Base-by-base conservation (phyloP, 2,329 filamentous ascomycete species). In the Pyrenochaeta sp. region DNA sequence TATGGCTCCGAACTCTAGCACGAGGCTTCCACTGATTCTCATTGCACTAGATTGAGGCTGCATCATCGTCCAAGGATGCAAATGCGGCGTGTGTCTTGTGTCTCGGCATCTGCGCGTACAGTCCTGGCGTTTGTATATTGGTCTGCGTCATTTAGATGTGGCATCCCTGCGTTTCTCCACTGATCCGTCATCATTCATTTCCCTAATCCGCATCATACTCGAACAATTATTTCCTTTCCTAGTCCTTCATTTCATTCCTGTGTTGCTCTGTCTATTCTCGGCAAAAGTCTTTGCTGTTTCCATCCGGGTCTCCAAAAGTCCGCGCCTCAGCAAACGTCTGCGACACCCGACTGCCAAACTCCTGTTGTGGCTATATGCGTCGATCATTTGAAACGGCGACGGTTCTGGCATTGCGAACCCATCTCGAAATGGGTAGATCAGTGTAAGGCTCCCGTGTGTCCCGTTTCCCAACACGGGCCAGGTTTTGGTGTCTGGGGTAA, bases 401-500 rank as follows among this genome's bases (percentile, higher is more conserved):
- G 39, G 42, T 35, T 35, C 43, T 35, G 37, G 22, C 36, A 35
- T 26, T 24, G 18, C 17, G 19, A 22, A 18, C 14, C 9, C 27
- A 30, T 34, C 44, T 41, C 41, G 46, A 37, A 35, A 34, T 44
- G 43, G 37, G 28, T 35, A n/a, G 32, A 43, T 15, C 24, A 35
- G 14, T 8, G 19, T 21, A 19, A 11, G 15, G 34, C 27, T 24
- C 27, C 8, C 20, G 19, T 18, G 15, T n/a, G 11, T 18, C n/a
- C 31, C 2, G 35, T 21, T 26, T 10, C 22, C 24, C 31, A 23
- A 20, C 36, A 27, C 17, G 18, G 21, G 23, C n/a, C 41, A 37
- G 43, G 34, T 40, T 36, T 41, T 28, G 32, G 26, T 34, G 41
- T 51, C 42, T 49, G 39, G 44, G 40, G 48, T 58, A 60, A 55